These are phyloP conservation scores for Solanum arcanum DNA, from an alignment of 257 asterid species.

Conservation along the genomic window DNA sequence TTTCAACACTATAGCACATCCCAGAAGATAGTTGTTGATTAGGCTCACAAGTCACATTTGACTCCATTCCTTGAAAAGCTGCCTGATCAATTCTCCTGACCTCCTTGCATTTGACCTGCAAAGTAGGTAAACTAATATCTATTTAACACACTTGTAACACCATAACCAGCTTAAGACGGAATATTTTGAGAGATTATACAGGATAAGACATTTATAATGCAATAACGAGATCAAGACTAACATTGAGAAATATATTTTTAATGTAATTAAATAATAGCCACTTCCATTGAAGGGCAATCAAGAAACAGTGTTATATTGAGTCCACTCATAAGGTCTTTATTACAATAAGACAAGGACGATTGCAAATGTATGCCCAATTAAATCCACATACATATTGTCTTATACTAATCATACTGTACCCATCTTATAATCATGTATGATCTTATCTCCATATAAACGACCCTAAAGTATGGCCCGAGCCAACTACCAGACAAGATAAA, in stretches of 20 bases:
- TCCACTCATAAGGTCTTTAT: neutral
- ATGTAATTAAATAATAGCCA: neutral
- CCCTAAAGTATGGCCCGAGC: neutral
- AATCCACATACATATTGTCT: neutral
- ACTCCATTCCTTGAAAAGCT: slow-evolving; percentile 30
- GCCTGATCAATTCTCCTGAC: slow-evolving; percentile 53
- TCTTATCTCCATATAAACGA: neutral
- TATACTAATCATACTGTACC: neutral
- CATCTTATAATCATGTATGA: neutral
- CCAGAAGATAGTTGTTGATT: slow-evolving; percentile 38
- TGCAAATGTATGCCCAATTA: neutral
- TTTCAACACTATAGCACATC: slow-evolving; percentile 65
- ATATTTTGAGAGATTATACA: neutral
- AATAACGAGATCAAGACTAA: neutral
- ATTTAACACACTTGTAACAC: neutral
- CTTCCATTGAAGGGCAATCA: neutral
- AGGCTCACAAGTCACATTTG: slow-evolving; percentile 21
- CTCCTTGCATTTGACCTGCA: slow-evolving; percentile 86
- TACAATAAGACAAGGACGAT: neutral
- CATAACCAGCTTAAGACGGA: neutral
- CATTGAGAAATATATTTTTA: neutral
- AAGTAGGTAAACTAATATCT: slow-evolving; percentile 1
- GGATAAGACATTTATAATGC: neutral
- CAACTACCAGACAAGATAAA: neutral
- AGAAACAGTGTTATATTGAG: neutral